Evolutionary conservation across 2,329 filamentous ascomycete species (phyloP).

Genomic region (Fusarium continuum): DNA sequence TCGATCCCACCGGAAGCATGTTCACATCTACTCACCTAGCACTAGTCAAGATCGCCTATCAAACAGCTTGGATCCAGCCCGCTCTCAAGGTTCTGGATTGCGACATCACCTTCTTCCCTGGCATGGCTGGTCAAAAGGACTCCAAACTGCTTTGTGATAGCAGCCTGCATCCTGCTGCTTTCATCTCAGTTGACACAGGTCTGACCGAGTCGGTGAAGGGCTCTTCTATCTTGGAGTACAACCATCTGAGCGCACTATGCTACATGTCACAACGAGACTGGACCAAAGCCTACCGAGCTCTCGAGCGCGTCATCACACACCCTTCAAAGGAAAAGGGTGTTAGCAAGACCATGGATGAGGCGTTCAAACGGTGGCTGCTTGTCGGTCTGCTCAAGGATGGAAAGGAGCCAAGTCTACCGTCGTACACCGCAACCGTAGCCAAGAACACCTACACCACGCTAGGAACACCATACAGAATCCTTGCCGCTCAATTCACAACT

Average conservation of each 20-base stretch:
- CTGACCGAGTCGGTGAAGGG: constrained; percentile 65
- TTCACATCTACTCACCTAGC: constrained; percentile 71
- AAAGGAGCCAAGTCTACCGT: constrained; percentile 63
- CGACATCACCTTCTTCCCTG: constrained; percentile 72
- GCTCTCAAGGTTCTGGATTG: constrained; percentile 71
- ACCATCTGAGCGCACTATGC: constrained; percentile 70
- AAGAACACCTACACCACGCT: constrained; percentile 66
- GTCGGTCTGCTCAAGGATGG: constrained; percentile 77
- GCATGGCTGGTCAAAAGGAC: constrained; percentile 50
- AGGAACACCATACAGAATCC: constrained; percentile 73
- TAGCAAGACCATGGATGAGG: constrained; percentile 84
- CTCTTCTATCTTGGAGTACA: constrained; percentile 71
- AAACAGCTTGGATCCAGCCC: constrained; percentile 60
- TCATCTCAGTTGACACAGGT: constrained; percentile 67
- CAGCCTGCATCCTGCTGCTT: constrained; percentile 59
- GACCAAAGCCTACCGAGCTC: constrained; percentile 67
- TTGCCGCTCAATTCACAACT: constrained; percentile 75
- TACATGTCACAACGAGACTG: constrained; percentile 70
- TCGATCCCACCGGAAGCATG: constrained; percentile 73
- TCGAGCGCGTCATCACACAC: constrained; percentile 73
- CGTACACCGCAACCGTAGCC: constrained; percentile 61
- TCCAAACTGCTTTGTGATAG: constrained; percentile 57
- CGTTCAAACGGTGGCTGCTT: constrained; percentile 91
- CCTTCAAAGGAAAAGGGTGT: constrained; percentile 69
- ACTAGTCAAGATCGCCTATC: constrained; percentile 67